Evolutionary conservation across 441 rosid genomes (phyloP).

Genomic region (Brassica balearica): DNA sequence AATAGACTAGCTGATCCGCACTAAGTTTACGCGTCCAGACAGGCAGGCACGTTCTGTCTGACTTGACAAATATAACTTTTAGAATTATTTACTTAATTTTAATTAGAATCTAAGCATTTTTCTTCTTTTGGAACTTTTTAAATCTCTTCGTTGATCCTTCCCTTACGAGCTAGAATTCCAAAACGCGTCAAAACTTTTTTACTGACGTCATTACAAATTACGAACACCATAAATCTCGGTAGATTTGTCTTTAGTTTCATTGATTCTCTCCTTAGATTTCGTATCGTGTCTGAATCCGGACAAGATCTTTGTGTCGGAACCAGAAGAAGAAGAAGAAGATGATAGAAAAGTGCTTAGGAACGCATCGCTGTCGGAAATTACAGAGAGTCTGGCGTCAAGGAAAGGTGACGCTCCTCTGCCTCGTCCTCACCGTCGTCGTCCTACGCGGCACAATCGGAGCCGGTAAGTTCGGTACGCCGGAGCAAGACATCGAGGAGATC

Average conservation of each 20-base stretch:
- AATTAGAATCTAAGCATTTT: slow-evolving; percentile 3
- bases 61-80: slow-evolving; percentile 9
- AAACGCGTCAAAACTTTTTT: too few relatives aligned
- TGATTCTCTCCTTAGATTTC: slow-evolving; percentile 8
- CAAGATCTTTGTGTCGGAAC: slow-evolving; percentile 26
- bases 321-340: slow-evolving; percentile 41
- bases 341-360: slow-evolving; percentile 58
- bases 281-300: slow-evolving; percentile 16
- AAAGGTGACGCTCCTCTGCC: slow-evolving; percentile 75
- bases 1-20: slow-evolving; percentile 9
- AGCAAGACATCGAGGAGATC: slow-evolving; percentile 64
- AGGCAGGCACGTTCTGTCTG: slow-evolving; percentile 42
- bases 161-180: slow-evolving; percentile 29
- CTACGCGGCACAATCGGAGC: slow-evolving; percentile 95
- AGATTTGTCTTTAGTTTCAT: neutral
- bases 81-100: neutral
- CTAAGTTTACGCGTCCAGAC: slow-evolving; percentile 38
- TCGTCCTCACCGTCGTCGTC: slow-evolving; percentile 80
- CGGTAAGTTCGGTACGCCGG: slow-evolving; percentile 89
- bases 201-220: too few relatives aligned
- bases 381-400: slow-evolving; percentile 72
- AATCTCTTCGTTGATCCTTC: slow-evolving; percentile 26
- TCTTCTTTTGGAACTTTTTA: neutral
- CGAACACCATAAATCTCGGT: too few relatives aligned
- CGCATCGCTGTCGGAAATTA: slow-evolving; percentile 57